Conservation (phyloP, 495 filamentous ascomycete genomes). For the Aspergillus leporis region DNA sequence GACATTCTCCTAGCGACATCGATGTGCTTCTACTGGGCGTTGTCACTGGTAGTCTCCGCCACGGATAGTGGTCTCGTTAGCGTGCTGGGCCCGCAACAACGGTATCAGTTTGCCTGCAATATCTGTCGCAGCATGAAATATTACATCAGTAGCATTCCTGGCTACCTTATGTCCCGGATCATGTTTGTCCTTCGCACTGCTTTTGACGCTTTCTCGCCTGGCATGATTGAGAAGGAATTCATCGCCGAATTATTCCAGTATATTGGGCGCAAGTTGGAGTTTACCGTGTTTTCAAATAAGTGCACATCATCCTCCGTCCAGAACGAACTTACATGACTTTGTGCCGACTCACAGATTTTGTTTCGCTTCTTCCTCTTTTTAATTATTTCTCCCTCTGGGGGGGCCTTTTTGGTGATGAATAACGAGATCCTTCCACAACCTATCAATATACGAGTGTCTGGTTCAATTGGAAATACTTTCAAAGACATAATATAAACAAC, state of each 20-base stretch:
- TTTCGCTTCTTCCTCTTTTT: constrained; percentile 5
- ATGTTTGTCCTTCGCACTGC: constrained; percentile 30
- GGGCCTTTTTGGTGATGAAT: neutral
- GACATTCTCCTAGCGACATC: constrained; percentile 24
- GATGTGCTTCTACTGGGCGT: constrained; percentile 27
- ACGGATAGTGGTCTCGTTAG: constrained; percentile 21
- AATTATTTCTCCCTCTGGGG: neutral
- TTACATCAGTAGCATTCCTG: constrained; percentile 25
- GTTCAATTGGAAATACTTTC: too few species aligned
- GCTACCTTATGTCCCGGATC: constrained; percentile 27
- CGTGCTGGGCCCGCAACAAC: constrained; percentile 22
- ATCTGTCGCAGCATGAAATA: constrained; percentile 34
- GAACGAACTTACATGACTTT: neutral
- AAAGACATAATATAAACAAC: too few species aligned
- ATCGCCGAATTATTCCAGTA: constrained; percentile 22
- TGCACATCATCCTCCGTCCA: constrained; percentile 19
- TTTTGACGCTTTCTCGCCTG: constrained; percentile 26
- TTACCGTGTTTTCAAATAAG: constrained; percentile 27
- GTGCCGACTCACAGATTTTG: neutral
- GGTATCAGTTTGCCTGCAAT: constrained; percentile 28
- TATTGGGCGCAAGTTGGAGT: constrained; percentile 23
- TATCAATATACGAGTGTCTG: neutral
- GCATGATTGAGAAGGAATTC: constrained; percentile 28
- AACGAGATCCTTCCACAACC: neutral
- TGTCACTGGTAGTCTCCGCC: constrained; percentile 24